These are phyloP conservation scores for Mycena sanguinolenta DNA, from an alignment of 768 basidiomycete species.

Conservation along the genomic window DNA sequence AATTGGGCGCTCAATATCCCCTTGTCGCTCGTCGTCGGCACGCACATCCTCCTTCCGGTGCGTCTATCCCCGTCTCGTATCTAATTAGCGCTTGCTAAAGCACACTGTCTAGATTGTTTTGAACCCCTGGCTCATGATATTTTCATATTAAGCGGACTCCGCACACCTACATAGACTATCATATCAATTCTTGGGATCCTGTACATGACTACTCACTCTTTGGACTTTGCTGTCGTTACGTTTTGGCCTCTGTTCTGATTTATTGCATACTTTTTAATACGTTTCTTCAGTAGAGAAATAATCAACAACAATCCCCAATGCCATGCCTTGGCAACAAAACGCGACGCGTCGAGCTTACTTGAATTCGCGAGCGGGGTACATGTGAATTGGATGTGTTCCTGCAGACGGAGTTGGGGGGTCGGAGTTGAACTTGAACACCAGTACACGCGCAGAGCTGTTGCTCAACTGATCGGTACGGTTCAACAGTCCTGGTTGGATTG, in stretches of 20 bases:
- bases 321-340: too few relatives aligned
- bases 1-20: constrained; percentile 85
- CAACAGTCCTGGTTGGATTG: too few relatives aligned
- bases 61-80: constrained; percentile 49
- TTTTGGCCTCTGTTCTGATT: neutral
- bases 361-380: too few relatives aligned
- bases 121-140: constrained; percentile 91
- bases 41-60: constrained; percentile 81
- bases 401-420: too few relatives aligned
- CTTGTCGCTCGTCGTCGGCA: constrained; percentile 74
- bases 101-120: constrained; percentile 69
- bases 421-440: too few relatives aligned
- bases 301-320: too few relatives aligned
- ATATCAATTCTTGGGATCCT: neutral
- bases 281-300: constrained; percentile 5
- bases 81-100: constrained; percentile 10
- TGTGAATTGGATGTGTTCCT: too few relatives aligned
- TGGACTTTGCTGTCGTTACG: constrained; percentile 26
- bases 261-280: constrained; percentile 11
- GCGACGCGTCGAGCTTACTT: too few relatives aligned
- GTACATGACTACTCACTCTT: constrained; percentile 8
- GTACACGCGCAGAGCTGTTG: too few relatives aligned
- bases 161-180: constrained; percentile 10
- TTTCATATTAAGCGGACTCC: constrained; percentile 63
- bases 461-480: too few relatives aligned